Conservation (phyloP, 352 stramenopile species). For the Globisporangium spinosum region DNA sequence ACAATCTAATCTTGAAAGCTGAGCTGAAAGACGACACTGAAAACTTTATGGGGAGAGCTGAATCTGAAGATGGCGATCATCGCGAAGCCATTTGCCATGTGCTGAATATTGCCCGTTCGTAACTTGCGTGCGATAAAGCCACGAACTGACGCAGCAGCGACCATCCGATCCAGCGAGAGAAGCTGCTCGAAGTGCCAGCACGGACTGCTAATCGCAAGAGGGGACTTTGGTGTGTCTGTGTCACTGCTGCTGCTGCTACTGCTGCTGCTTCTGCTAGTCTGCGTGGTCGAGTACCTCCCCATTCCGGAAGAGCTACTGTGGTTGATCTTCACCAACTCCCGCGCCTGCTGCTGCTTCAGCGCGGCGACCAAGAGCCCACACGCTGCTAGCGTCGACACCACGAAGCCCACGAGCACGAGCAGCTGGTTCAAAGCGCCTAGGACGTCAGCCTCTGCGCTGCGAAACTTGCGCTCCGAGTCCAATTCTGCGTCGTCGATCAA, state of each 20-base stretch:
- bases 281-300: background rate
- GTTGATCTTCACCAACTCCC: background rate
- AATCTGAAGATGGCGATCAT: background rate
- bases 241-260: background rate
- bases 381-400: background rate
- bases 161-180: background rate
- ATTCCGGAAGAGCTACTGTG: background rate
- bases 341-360: constrained; percentile 7
- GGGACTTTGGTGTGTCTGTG: background rate
- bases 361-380: background rate
- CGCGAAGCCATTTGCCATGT: background rate
- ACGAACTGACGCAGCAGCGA: background rate
- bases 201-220: background rate
- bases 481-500: background rate
- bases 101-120: background rate
- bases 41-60: background rate
- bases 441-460: constrained; percentile 7
- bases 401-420: background rate
- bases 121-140: background rate
- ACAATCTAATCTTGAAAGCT: background rate
- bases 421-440: constrained; percentile 10
- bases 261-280: background rate
- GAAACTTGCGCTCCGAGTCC: constrained; percentile 1
- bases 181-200: background rate
- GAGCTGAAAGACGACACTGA: background rate